These are phyloP conservation scores for Friedmanniomyces simplex DNA, from an alignment of 495 filamentous ascomycete genomes.

Conservation along the genomic window DNA sequence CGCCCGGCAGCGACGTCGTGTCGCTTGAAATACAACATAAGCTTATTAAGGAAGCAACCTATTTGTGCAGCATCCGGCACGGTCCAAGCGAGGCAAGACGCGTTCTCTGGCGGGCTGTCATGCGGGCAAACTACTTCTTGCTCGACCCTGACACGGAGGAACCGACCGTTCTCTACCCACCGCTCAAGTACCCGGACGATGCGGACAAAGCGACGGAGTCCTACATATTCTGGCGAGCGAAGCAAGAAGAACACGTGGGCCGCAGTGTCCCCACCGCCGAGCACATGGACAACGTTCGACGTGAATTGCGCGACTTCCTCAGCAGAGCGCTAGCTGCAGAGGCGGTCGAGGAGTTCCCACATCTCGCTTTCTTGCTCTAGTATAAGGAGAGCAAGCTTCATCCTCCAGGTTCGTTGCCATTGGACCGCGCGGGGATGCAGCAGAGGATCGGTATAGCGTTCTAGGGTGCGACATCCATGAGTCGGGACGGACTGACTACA, in stretches of 20 bases:
- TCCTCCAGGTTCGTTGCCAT: background rate
- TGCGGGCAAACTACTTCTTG: background rate
- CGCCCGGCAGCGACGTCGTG: background rate
- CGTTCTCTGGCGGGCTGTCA: background rate
- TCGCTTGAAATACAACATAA: too few relatives aligned
- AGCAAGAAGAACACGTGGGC: background rate
- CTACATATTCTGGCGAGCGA: background rate
- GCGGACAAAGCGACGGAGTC: background rate
- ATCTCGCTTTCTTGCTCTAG: background rate
- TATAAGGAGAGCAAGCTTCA: background rate
- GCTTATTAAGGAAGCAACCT: too few relatives aligned
- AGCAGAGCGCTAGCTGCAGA: background rate
- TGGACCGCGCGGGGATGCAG: too few relatives aligned
- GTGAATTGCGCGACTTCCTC: background rate
- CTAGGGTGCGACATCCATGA: too few relatives aligned
- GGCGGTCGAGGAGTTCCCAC: background rate
- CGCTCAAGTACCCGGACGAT: background rate
- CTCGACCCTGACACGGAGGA: background rate
- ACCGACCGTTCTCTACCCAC: background rate
- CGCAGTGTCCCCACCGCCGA: background rate
- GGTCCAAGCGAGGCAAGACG: background rate
- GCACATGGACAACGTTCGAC: background rate
- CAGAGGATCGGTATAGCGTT: too few relatives aligned
- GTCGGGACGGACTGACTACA: too few relatives aligned
- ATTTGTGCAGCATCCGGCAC: too few relatives aligned